Conservation (phyloP, 1,284 basidiomycete genomes). For the Boletus smithii region DNA sequence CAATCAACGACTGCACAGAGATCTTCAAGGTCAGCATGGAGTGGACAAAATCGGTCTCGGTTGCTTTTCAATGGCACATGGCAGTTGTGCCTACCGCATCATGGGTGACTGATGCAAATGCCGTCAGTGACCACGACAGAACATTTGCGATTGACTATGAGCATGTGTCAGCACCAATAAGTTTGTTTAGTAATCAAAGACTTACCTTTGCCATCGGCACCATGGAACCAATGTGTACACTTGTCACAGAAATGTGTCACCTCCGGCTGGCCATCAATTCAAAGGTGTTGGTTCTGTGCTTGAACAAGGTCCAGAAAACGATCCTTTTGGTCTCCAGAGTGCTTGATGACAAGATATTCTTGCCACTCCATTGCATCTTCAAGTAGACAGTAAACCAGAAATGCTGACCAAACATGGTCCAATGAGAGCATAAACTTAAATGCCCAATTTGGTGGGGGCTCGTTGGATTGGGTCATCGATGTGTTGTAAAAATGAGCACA, state of each 20-base stretch:
- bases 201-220: neutral
- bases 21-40: slow-evolving; percentile 6
- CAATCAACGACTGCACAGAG: slow-evolving; percentile 5
- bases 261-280: slow-evolving; percentile 19
- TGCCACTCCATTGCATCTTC: neutral
- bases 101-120: slow-evolving; percentile 27
- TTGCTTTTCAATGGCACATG: slow-evolving; percentile 12
- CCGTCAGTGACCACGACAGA: slow-evolving; percentile 29
- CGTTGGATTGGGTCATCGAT: neutral
- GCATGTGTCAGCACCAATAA: neutral
- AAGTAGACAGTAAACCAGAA: slow-evolving; percentile 3
- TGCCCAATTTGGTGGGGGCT: neutral
- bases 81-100: slow-evolving; percentile 29
- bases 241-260: slow-evolving; percentile 20
- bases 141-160: slow-evolving; percentile 2
- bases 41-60: slow-evolving; percentile 22
- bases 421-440: neutral
- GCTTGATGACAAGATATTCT: neutral
- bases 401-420: slow-evolving; percentile 6
- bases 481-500: neutral
- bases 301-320: slow-evolving; percentile 16
- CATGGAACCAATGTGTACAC: slow-evolving; percentile 14
- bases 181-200: neutral
- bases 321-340: slow-evolving; percentile 4
- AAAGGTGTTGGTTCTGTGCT: slow-evolving; percentile 16